Evolutionary conservation across 768 basidiomycete species (phyloP).

Genomic region (Mycena latifolia): DNA sequence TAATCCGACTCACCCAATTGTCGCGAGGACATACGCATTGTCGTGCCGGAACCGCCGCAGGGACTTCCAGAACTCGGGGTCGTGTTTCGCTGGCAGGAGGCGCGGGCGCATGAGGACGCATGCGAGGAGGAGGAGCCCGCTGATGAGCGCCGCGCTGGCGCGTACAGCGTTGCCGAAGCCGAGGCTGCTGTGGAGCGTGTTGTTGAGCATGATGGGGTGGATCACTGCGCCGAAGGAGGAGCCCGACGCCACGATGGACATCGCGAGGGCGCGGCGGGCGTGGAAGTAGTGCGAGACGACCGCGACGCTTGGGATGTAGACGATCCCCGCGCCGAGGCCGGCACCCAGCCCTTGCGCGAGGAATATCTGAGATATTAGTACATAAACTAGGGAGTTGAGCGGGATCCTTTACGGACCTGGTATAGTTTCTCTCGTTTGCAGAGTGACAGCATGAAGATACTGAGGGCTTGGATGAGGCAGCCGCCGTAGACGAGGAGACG

Average conservation of each 20-base stretch:
- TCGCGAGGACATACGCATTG: constrained; percentile 36
- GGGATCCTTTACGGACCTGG: constrained; percentile 46
- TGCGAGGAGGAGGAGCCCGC: constrained; percentile 53
- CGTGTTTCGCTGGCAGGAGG: constrained; percentile 43
- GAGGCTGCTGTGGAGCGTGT: constrained; percentile 42
- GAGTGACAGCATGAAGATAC: constrained; percentile 61
- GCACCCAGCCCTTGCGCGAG: constrained; percentile 10
- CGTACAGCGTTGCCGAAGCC: constrained; percentile 59
- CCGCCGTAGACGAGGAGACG: constrained; percentile 50
- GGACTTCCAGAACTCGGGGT: constrained; percentile 16
- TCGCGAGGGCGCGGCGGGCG: constrained; percentile 51
- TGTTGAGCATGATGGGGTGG: constrained; percentile 62
- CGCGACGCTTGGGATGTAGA: constrained; percentile 4
- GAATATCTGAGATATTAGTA: constrained; percentile 18
- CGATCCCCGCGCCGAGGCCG: constrained; percentile 1
- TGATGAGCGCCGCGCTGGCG: constrained; percentile 53
- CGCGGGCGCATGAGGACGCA: constrained; percentile 55
- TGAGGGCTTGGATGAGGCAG: constrained; percentile 49
- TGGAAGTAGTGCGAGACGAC: constrained; percentile 17
- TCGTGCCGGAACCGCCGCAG: constrained; percentile 38
- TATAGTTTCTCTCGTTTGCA: constrained; percentile 55
- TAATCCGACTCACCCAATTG: constrained; percentile 31
- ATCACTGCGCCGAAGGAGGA: constrained; percentile 59
- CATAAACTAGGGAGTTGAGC: not conserved
- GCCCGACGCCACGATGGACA: constrained; percentile 62